Evolutionary conservation across 345 rosid species (phyloP), one percentile per base, ranked within the genome.

Genomic region (Mallotus nudiflorus): DNA sequence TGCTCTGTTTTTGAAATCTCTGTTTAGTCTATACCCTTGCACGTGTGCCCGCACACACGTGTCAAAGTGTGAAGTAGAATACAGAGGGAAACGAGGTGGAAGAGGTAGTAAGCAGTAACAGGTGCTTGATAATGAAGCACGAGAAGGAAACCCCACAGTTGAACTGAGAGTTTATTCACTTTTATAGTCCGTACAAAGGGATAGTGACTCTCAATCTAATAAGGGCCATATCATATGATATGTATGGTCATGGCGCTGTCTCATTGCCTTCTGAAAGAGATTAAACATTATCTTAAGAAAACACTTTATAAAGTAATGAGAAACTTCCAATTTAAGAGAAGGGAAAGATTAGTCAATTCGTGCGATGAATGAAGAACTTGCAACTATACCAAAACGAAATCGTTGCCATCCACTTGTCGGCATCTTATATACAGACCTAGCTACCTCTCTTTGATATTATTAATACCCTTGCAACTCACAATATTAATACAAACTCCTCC

Each of bases 161-260:
- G 46, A 72, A 58, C 35, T 42, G 52, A 58, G 71, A 66, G 73
- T 28, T 58, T 53, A 69, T 57, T 72, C 61, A 62, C 59, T 76
- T 76, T 74, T 67, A 20, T 39, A 4, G 48, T 62, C 82, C 82
- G 86, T 83, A 81, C 89, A 68, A 14, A 8, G 67, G 57, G 85
- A 81, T 59, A 70, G 66, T 52, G 86, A 82, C 82, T 53, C 27
- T 33, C 65, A 67, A 77, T 77, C 74, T 50, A 66, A 68, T 45
- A 58, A 75, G 82, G 76, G 55, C 85, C 85, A 66, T 78, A 12
- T 28, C n/a, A n/a, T n/a, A n/a, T n/a, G n/a, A n/a, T n/a, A n/a
- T n/a, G 40, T 59, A 61, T n/a, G 35, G 73, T 51, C 58, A 10
- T 20, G 60, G 39, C 35, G 14, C 24, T 73, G 76, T 73, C 70